Base-by-base conservation (phyloP, 169 alveolate species). In the Plasmodium vivax region DNA sequence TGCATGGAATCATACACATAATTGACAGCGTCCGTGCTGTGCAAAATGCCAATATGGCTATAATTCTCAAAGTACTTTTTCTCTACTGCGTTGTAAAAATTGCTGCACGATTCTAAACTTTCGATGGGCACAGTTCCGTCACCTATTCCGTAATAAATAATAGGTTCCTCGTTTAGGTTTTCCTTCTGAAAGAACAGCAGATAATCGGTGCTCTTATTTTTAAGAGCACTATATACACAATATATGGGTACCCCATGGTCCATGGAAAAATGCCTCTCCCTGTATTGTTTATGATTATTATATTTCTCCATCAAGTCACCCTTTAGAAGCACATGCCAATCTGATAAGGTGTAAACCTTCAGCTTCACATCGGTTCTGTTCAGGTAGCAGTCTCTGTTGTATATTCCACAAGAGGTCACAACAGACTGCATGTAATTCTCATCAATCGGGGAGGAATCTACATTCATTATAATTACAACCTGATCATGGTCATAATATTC, bases 191-290 rank as follows among this genome's bases (percentile, higher is more conserved):
- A 85, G 23, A 51, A 85, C 34, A 85, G 45, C 73, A 85, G 10
- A 75, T 85, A 75, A 9, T 85, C 93, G 1, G 93, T 85, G 12
- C n/a, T 56, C 68, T 75, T 85, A 32, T 85, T 75, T 23, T 32
- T 75, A 14, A 23, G 51, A 2, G 93, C 27, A 34, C 93, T 85
- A 75, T 85, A 75, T n/a, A 85, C 32, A 54, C 93, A 85, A 75
- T 74, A 85, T 51, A 77, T 85, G 8, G 93, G 93, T 19, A 85
- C 27, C 36, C 93, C 93, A 75, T 85, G 93, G 62, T 85, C 93
- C 77, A 74, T 45, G 2, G 54, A 27, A 51, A 74, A 85, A 85
- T 74, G 16, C 43, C 83, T 47, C 14, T 75, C 85, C 16, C 32
- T 85, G 47, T 85, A 43, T 30, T 14, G 77, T 27, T n/a, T 45